These are phyloP conservation scores for Chlorociboria aeruginascens DNA, from an alignment of 495 filamentous ascomycete species.

Conservation along the genomic window DNA sequence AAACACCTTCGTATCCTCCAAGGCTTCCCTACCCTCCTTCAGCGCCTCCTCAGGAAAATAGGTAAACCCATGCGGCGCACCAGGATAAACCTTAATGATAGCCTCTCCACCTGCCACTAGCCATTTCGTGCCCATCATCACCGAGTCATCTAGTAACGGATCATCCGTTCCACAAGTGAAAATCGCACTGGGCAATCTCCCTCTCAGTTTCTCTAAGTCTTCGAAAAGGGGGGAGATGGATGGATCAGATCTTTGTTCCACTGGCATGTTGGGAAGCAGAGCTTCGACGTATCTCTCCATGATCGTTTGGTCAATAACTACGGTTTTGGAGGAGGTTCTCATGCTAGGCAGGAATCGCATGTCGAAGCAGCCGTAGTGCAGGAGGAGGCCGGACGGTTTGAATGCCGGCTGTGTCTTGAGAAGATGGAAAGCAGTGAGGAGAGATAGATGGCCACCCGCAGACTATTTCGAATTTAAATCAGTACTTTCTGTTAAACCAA, in stretches of 20 bases:
- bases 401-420: conserved; percentile 25
- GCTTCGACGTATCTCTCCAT: conserved; percentile 30
- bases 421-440: conserved; percentile 33
- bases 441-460: conserved; percentile 36
- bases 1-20: conserved; percentile 11
- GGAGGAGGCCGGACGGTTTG: conserved; percentile 30
- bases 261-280: conserved; percentile 29
- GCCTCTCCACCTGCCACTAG: conserved; percentile 34
- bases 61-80: conserved; percentile 38
- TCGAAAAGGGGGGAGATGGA: conserved; percentile 31
- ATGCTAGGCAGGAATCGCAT: conserved; percentile 26
- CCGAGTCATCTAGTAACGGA: conserved; percentile 40
- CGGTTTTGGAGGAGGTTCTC: conserved; percentile 20
- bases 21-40: conserved; percentile 19
- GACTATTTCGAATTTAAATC: conserved; percentile 14
- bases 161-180: conserved; percentile 43
- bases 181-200: conserved; percentile 35
- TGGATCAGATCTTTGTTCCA: conserved; percentile 24
- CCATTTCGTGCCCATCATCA: conserved; percentile 43
- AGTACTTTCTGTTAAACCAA: too few species aligned
- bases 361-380: conserved; percentile 36
- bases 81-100: conserved; percentile 37
- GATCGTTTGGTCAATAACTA: conserved; percentile 27
- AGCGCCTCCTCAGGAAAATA: conserved; percentile 19
- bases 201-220: conserved; percentile 26